These are phyloP conservation scores for Pseudoscleropodium purum DNA, from an alignment of 225 moss, liverwort and hornwort species.

Conservation along the genomic window DNA sequence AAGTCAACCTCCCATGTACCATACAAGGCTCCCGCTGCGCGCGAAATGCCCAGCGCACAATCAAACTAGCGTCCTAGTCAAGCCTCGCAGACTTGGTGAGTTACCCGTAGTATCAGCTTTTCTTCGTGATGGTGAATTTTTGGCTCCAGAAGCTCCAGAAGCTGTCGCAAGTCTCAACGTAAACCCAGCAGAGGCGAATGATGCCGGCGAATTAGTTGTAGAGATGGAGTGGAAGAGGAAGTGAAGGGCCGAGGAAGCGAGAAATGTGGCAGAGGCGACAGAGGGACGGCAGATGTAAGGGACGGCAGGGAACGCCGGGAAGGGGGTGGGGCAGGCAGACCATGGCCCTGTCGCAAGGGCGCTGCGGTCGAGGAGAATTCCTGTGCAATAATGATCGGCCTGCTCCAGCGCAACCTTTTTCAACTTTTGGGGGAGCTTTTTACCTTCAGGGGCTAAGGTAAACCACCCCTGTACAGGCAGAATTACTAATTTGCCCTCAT, in stretches of 20 bases:
- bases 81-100: background rate
- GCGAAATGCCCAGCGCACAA: background rate
- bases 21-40: background rate
- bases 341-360: background rate
- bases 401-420: background rate
- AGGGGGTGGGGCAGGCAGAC: background rate
- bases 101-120: background rate
- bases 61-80: background rate
- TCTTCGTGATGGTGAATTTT: background rate
- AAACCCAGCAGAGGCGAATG: background rate
- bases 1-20: background rate
- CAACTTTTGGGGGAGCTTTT: background rate
- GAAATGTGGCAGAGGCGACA: background rate
- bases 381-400: background rate
- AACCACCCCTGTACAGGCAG: no score
- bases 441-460: background rate
- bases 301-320: background rate
- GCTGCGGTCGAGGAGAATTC: background rate
- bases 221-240: background rate
- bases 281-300: conserved; percentile 1
- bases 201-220: background rate
- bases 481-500: background rate
- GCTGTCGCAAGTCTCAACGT: background rate
- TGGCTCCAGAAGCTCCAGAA: background rate
- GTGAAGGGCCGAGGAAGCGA: background rate